A percentile compares a stretch with the other conserved stretches of the same genome.
Evolutionary conservation across 1,284 basidiomycete genomes (phyloP).

Genomic region (Fistulina hepatica): DNA sequence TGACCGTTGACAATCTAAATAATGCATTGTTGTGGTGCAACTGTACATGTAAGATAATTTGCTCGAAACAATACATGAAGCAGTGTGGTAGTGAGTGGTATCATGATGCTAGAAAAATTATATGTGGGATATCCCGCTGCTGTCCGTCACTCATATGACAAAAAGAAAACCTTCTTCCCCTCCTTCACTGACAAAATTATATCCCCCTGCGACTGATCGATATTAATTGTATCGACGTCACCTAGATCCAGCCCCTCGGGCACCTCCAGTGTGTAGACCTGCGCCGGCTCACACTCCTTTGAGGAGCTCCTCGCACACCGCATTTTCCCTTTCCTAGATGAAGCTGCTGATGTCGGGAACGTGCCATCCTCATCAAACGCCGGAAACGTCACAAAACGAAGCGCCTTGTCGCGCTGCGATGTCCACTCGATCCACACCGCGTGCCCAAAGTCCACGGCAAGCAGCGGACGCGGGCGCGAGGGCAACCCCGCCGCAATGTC

Average conservation of each 20-base stretch:
- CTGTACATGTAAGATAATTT: too few species aligned
- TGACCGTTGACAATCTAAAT: too few species aligned
- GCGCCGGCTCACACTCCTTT: constrained; percentile 24
- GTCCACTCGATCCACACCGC: constrained; percentile 63
- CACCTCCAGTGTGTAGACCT: constrained; percentile 48
- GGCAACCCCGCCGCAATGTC: constrained; percentile 25
- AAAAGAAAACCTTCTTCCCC: constrained; percentile 62
- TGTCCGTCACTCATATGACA: constrained; percentile 66
- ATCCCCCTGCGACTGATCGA: constrained; percentile 66
- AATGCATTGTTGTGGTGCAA: too few species aligned
- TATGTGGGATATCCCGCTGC: too few species aligned
- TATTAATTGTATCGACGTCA: constrained; percentile 60
- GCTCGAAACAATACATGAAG: too few species aligned
- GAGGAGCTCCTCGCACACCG: constrained; percentile 1
- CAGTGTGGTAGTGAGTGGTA: too few species aligned
- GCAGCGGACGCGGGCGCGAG: constrained; percentile 45
- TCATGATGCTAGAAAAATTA: too few species aligned
- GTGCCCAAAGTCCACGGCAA: constrained; percentile 70
- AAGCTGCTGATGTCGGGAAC: constrained; percentile 15
- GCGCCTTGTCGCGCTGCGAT: constrained; percentile 27
- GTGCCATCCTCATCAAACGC: constrained; percentile 32
- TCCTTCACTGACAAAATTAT: constrained; percentile 54
- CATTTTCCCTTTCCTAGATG: constrained; percentile 17
- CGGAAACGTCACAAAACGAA: constrained; percentile 62
- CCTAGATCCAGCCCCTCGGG: constrained; percentile 54